Evolutionary conservation across 148 eudicot genomes (phyloP), one percentile per base, ranked within the genome.

Genomic region (Chenopodium formosanum): DNA sequence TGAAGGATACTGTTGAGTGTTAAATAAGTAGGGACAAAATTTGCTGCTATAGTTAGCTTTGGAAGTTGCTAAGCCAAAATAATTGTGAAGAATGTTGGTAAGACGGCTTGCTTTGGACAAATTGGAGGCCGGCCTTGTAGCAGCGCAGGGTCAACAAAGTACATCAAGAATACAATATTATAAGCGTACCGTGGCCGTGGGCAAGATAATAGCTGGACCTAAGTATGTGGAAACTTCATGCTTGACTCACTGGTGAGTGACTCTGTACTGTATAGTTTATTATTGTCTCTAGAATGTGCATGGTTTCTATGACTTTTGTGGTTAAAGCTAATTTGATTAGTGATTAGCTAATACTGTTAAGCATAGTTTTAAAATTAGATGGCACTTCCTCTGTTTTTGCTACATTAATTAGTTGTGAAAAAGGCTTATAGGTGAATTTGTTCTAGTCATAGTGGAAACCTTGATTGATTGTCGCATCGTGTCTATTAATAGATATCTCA

Each of bases 51-150:
- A 1, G 10, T 23, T 14, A 17, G 44, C 25, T 34, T 70, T 70
- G 74, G 25, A 29, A 70, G 46, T 69, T 69, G 72, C 25, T 62
- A 2, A 17, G 13, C 70, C 73, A 32, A 4, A 69, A 65, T 50
- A 29, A n/a, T 22, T 22, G 20, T 67, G 44, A 29, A 31, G 76
- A 80, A 79, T 79, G 40, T 22, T 58, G 34, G 58, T 68, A 63
- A 27, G 66, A 31, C 0, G 62, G 62, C 63, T 47, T 32, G n/a
- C 14, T 31, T 19, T 22, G 53, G 16, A 50, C 53, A 50, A 11
- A 10, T 10, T 50, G 53, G 53, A 50, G 53, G 16, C 58, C 76
- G 60, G 69, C 70, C 82, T 71, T 71, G 34, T 66, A 71, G 66
- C 7, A 9, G 40, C 19, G 12, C 66, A 25, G 50, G 22, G 81